These are phyloP conservation scores for Xylariaceae sp. DNA, from an alignment of 2,329 filamentous ascomycete species.

Conservation along the genomic window DNA sequence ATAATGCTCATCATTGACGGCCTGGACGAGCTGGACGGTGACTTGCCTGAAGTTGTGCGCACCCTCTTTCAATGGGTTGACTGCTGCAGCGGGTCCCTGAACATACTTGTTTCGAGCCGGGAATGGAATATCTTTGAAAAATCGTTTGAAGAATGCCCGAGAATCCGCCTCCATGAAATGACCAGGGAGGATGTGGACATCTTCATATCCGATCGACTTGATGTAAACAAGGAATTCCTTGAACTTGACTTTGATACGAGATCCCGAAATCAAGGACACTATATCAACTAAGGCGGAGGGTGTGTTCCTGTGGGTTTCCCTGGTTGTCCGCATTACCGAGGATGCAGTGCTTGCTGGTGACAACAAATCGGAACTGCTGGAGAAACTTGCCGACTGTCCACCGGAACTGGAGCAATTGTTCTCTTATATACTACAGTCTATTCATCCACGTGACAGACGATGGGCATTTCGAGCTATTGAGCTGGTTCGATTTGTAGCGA, in stretches of 20 bases:
- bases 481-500: not conserved
- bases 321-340: not conserved
- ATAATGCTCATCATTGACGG: conserved; percentile 1
- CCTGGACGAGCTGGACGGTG: not conserved
- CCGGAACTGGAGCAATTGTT: not conserved
- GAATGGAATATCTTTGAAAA: not conserved
- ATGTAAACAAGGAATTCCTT: not conserved
- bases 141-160: not conserved
- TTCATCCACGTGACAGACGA: not conserved
- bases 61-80: not conserved
- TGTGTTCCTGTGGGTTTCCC: not conserved
- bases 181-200: not conserved
- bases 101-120: conserved; percentile 1
- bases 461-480: not conserved
- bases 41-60: not conserved
- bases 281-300: not conserved
- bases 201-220: not conserved
- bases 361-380: not conserved
- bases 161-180: not conserved
- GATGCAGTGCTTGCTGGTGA: not conserved
- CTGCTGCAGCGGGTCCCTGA: not conserved
- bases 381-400: not conserved
- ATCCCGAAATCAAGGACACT: not conserved
- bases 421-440: not conserved
- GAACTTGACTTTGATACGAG: not conserved